A percentile compares a stretch with the other conserved stretches of the same genome.
Conservation (phyloP, 2,329 filamentous ascomycete species). For the Calonectria fujianensis region DNA sequence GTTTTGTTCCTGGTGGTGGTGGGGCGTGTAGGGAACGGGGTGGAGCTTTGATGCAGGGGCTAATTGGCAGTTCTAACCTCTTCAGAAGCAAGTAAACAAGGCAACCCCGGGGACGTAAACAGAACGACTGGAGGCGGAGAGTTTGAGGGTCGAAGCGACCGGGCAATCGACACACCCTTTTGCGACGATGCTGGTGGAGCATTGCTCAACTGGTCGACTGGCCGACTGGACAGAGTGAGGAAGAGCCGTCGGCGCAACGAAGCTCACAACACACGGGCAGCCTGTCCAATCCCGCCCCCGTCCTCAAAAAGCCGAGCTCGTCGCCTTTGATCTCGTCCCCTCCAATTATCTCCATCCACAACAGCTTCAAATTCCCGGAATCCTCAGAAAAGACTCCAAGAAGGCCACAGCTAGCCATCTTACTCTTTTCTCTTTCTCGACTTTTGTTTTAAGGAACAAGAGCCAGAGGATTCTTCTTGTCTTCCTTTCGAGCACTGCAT, state of each 20-base stretch:
- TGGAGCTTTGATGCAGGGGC: slow-evolving; percentile 43
- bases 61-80: slow-evolving; percentile 42
- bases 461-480: slow-evolving; percentile 81
- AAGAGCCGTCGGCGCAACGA: slow-evolving; percentile 16
- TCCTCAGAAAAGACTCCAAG: slow-evolving; percentile 60
- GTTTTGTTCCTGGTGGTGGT: slow-evolving; percentile 36
- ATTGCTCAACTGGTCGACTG: slow-evolving; percentile 36
- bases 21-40: slow-evolving; percentile 28
- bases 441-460: slow-evolving; percentile 75
- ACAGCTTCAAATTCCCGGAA: slow-evolving; percentile 53
- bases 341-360: slow-evolving; percentile 64
- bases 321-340: slow-evolving; percentile 55
- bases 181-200: slow-evolving; percentile 36
- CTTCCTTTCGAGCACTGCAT: slow-evolving; percentile 79
- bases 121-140: slow-evolving; percentile 50
- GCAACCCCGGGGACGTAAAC: slow-evolving; percentile 52
- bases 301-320: slow-evolving; percentile 63
- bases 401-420: slow-evolving; percentile 59
- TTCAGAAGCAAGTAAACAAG: slow-evolving; percentile 53
- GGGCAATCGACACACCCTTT: slow-evolving; percentile 53
- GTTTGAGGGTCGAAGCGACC: slow-evolving; percentile 42
- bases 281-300: slow-evolving; percentile 58
- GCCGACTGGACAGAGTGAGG: slow-evolving; percentile 28
- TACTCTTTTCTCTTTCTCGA: slow-evolving; percentile 63
- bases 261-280: slow-evolving; percentile 38